These are phyloP conservation scores for Annona squamosa DNA, from an alignment of 164 flowering plant genomes.

Conservation along the genomic window DNA sequence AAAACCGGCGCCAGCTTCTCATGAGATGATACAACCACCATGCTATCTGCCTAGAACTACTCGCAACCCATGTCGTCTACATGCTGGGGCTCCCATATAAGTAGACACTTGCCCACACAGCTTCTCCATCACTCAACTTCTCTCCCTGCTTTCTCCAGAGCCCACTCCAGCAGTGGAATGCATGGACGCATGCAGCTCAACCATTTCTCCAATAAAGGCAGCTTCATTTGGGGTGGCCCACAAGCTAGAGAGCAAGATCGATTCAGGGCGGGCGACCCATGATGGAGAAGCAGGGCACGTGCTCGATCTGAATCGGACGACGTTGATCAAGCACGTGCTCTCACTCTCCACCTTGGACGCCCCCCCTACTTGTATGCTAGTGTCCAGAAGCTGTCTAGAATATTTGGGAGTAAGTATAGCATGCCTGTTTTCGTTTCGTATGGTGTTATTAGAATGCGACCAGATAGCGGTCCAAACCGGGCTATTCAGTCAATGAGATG, in stretches of 20 bases:
- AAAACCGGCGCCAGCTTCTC: background rate
- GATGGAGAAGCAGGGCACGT: slow-evolving; percentile 26
- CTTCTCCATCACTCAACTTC: background rate
- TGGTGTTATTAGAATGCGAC: too few species aligned
- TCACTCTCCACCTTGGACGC: slow-evolving; percentile 22
- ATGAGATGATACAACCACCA: slow-evolving; percentile 4
- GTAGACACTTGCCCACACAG: background rate
- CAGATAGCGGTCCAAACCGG: too few species aligned
- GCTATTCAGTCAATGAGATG: too few species aligned
- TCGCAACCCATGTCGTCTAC: background rate
- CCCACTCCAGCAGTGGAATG: background rate
- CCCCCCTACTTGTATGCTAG: slow-evolving; percentile 5
- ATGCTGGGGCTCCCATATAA: background rate
- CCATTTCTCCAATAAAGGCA: background rate
- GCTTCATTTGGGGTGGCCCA: background rate
- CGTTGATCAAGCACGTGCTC: slow-evolving; percentile 13
- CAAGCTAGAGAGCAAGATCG: background rate
- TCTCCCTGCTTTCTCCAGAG: background rate
- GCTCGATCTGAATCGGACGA: slow-evolving; percentile 3
- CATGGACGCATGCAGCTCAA: background rate
- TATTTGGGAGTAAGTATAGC: too few species aligned
- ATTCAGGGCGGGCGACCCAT: slow-evolving; percentile 10
- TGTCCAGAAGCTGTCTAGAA: too few species aligned
- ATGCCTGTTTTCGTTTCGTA: too few species aligned
- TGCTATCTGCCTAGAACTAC: slow-evolving; percentile 1